Conservation (phyloP, 148 eudicot species). For the Chenopodium album region DNA sequence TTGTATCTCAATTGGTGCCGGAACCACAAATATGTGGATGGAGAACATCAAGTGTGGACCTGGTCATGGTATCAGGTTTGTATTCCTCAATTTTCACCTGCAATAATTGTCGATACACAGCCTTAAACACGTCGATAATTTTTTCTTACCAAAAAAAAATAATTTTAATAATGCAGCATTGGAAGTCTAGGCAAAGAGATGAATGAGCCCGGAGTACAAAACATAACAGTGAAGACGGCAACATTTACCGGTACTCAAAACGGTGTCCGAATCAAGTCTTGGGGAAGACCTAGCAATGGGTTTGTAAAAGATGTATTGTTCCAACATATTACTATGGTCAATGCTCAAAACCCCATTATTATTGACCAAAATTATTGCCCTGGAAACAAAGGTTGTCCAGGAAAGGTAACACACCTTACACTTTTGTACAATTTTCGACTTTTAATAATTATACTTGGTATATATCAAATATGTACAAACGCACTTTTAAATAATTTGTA, state of each 20-base stretch:
- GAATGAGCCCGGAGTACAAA: conserved; percentile 41
- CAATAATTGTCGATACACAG: no score
- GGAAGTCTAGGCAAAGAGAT: conserved; percentile 40
- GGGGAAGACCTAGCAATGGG: conserved; percentile 38
- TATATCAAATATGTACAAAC: no score
- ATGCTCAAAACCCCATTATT: conserved; percentile 40
- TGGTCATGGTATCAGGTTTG: conserved; percentile 43
- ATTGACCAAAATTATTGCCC: conserved; percentile 55
- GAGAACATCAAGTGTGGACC: conserved; percentile 52
- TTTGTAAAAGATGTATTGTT: conserved; percentile 34
- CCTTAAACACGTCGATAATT: no score
- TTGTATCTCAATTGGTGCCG: conserved; percentile 51
- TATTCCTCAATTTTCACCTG: no score
- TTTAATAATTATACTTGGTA: no score
- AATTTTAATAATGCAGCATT: conserved; percentile 24
- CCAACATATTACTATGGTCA: conserved; percentile 36
- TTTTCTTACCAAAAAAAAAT: neutral
- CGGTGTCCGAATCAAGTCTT: conserved; percentile 44
- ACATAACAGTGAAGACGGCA: conserved; percentile 39
- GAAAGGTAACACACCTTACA: neutral
- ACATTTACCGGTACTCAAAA: conserved; percentile 37
- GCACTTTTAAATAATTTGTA: no score
- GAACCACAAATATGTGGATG: conserved; percentile 40
- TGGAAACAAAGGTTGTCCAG: conserved; percentile 19
- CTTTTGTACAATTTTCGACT: neutral